Evolutionary conservation across 768 basidiomycete species (phyloP), one percentile per base, ranked within the genome.

Genomic region (Dacryopinax primogenitus): DNA sequence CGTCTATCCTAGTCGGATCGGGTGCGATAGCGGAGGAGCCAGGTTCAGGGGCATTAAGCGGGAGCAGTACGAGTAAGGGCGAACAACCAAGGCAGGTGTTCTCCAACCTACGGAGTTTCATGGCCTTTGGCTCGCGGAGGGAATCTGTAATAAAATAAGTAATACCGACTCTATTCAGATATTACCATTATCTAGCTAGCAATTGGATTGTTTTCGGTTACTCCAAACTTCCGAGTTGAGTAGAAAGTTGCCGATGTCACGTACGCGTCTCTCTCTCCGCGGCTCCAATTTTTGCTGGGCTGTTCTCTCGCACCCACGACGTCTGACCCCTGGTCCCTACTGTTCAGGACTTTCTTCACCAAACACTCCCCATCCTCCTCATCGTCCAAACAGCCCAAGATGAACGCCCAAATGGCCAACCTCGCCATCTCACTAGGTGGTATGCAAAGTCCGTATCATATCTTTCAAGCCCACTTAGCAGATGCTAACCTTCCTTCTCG

Each of bases 341-440:
- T 58, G 11, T n/a, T n/a, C n/a, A n/a, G n/a, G n/a, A n/a, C n/a
- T n/a, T n/a, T n/a, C n/a, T n/a, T n/a, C n/a, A n/a, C 23, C 45
- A 13, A 32, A 58, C 30, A 13, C 32, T 28, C 51, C 16, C 16
- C 41, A 44, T 44, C 18, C 3, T 58, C 4, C 4, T 30, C 26
- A 28, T 30, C 26, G 26, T 21, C 51, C 18, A 32, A 30, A 28
- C 23, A 58, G 4, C 69, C 41, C 16, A 81, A 72, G 71, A 90
- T 88, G 86, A 88, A 85, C 79, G 75, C 87, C 34, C 85, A 84
- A 62, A 77, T 92, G 33, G 82, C 86, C 71, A 95, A 90, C 76
- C 80, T 98, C 66, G 81, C 88, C 70, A 83, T 97, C 72, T 95
- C 92, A 63, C 87, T 98, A 69, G 91, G 85, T 62, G 91, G 86